These are phyloP conservation scores for Epichloe coenophiala DNA, from an alignment of 2,329 filamentous ascomycete genomes.

Conservation along the genomic window DNA sequence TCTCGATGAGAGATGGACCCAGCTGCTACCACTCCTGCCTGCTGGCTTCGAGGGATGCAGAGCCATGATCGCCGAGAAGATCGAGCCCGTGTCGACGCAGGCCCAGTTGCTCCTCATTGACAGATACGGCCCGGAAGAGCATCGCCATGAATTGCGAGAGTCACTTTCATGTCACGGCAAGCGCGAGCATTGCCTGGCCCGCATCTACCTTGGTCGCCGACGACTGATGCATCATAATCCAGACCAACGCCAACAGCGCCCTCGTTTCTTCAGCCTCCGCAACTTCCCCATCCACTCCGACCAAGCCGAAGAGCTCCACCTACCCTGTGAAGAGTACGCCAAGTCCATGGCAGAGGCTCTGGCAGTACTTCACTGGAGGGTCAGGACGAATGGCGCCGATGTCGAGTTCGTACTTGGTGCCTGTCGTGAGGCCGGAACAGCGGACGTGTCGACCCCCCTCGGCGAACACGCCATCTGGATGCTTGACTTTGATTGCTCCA, in stretches of 20 bases:
- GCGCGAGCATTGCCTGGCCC: conserved; percentile 34
- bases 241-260: neutral
- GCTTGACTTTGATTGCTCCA: conserved; percentile 33
- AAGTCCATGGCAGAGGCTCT: conserved; percentile 33
- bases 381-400: conserved; percentile 34
- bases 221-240: neutral
- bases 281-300: conserved; percentile 37
- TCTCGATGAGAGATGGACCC: conserved; percentile 6
- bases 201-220: conserved; percentile 33
- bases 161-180: conserved; percentile 10
- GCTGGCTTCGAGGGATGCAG: conserved; percentile 11
- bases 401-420: conserved; percentile 40
- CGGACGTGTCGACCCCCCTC: conserved; percentile 9
- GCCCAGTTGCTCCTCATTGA: conserved; percentile 10
- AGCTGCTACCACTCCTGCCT: conserved; percentile 11
- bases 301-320: conserved; percentile 30
- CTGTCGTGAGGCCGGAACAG: conserved; percentile 4
- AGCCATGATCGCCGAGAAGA: conserved; percentile 17
- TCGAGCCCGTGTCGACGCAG: conserved; percentile 9
- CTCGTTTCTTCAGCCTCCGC: conserved; percentile 24
- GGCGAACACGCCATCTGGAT: conserved; percentile 28
- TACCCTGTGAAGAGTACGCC: conserved; percentile 24
- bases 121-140: conserved; percentile 7
- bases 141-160: neutral
- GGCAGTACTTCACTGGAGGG: conserved; percentile 36